A percentile compares a stretch with the other conserved stretches of the same genome.
Conservation (phyloP, 768 basidiomycete species). For the Gloeopeniophorella convolvens region DNA sequence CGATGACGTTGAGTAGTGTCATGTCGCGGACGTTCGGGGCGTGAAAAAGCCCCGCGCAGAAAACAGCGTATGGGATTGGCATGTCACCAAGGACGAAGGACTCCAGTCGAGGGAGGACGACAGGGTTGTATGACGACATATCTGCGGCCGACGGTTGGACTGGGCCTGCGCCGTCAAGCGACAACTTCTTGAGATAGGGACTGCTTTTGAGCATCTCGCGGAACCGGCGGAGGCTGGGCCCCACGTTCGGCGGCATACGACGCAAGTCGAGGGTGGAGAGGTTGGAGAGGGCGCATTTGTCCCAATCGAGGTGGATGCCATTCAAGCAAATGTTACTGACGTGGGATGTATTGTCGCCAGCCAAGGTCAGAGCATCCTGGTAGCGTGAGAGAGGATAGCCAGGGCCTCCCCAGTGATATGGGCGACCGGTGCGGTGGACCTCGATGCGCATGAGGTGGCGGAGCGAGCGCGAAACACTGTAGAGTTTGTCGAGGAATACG, state of each 20-base stretch:
- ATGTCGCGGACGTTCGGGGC: constrained; percentile 54
- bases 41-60: constrained; percentile 41
- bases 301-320: constrained; percentile 60
- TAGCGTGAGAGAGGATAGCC: constrained; percentile 34
- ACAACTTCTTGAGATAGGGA: constrained; percentile 44
- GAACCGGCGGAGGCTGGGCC: constrained; percentile 46
- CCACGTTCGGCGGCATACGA: constrained; percentile 46
- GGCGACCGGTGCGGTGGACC: constrained; percentile 50
- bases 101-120: constrained; percentile 44
- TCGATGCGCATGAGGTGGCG: constrained; percentile 51
- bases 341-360: constrained; percentile 38
- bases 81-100: constrained; percentile 54
- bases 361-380: constrained; percentile 39
- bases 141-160: constrained; percentile 23
- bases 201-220: constrained; percentile 39
- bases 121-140: constrained; percentile 28
- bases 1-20: constrained; percentile 47
- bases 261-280: constrained; percentile 63
- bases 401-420: constrained; percentile 40
- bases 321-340: constrained; percentile 48
- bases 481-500: constrained; percentile 43
- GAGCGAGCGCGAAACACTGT: constrained; percentile 15
- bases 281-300: constrained; percentile 38
- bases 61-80: constrained; percentile 40
- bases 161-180: constrained; percentile 60